Percentiles rank a stretch among this genome's conserved stretches.
Conservation (phyloP, 768 basidiomycete genomes). For the Leccinellum luteum region DNA sequence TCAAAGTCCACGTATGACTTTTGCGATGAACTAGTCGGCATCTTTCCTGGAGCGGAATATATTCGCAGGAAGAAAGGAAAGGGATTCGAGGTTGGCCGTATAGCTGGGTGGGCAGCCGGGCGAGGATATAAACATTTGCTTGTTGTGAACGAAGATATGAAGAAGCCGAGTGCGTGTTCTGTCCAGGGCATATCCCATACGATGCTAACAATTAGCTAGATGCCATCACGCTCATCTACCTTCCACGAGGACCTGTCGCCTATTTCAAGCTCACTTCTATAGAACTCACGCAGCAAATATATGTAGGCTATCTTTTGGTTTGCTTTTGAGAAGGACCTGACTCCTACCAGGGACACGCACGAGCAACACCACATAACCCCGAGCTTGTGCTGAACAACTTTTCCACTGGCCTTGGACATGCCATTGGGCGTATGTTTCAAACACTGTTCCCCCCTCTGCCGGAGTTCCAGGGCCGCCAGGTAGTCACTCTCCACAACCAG, state of each 20-base stretch:
- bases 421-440: conserved; percentile 93
- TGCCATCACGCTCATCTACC: conserved; percentile 86
- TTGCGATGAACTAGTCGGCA: conserved; percentile 83
- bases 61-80: conserved; percentile 83
- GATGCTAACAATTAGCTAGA: conserved; percentile 46
- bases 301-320: conserved; percentile 46
- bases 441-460: conserved; percentile 94
- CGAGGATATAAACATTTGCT: conserved; percentile 85
- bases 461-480: conserved; percentile 94
- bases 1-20: conserved; percentile 90
- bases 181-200: not conserved
- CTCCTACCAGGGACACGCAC: conserved; percentile 74
- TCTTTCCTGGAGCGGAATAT: conserved; percentile 93
- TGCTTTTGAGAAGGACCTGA: conserved; percentile 2
- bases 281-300: conserved; percentile 82
- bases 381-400: conserved; percentile 96
- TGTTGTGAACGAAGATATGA: conserved; percentile 95
- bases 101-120: conserved; percentile 90
- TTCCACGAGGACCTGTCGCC: conserved; percentile 91
- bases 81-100: conserved; percentile 86
- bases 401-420: conserved; percentile 89
- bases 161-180: conserved; percentile 76
- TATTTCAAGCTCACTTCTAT: conserved; percentile 94
- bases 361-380: conserved; percentile 88
- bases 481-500: conserved; percentile 96